Conservation (phyloP, 2,329 filamentous ascomycete genomes). For the Mariannaea elegans region DNA sequence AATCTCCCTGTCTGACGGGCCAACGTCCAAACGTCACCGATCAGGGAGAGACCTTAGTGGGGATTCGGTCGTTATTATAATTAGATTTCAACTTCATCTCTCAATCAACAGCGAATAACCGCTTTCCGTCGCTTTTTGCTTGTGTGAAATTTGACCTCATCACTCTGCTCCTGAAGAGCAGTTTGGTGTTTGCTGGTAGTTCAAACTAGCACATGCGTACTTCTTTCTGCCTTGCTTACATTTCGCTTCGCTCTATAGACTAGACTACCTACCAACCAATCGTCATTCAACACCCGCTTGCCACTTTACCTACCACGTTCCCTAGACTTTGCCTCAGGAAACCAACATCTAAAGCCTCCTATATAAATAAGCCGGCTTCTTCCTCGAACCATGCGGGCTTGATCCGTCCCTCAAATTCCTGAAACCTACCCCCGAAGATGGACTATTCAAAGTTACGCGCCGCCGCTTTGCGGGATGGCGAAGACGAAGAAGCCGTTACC, state of each 20-base stretch:
- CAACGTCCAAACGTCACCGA: too few species aligned
- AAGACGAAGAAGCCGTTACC: conserved; percentile 96
- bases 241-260: background rate
- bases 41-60: too few species aligned
- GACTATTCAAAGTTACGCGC: conserved; percentile 82
- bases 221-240: conserved; percentile 13
- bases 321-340: conserved; percentile 9
- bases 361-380: background rate
- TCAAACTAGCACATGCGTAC: background rate
- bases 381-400: conserved; percentile 28
- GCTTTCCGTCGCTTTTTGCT: background rate
- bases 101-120: background rate
- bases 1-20: too few species aligned
- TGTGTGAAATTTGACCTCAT: too few species aligned
- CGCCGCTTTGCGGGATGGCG: conserved; percentile 83
- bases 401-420: conserved; percentile 12
- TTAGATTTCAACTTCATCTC: too few species aligned
- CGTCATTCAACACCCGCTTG: conserved; percentile 4
- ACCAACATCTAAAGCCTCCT: background rate
- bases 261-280: conserved; percentile 4
- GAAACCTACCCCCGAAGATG: conserved; percentile 54
- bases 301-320: background rate
- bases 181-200: background rate
- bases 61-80: too few species aligned
- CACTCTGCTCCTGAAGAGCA: too few species aligned